These are phyloP conservation scores for Nannizzia gypsea DNA, from an alignment of 2,329 filamentous ascomycete species.

Conservation along the genomic window DNA sequence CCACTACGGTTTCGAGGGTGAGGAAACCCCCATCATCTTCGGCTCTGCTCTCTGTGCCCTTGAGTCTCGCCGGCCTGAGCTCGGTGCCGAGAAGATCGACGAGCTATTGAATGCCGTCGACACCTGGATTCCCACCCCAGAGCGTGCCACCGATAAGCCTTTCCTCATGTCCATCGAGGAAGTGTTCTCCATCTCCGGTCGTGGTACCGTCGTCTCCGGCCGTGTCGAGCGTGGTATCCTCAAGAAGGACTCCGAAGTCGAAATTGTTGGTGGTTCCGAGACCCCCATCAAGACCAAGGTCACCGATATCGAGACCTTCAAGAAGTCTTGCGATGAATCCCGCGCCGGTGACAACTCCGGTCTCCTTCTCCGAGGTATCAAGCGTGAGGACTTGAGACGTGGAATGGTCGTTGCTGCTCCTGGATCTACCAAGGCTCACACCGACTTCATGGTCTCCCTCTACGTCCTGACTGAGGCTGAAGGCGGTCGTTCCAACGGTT, in stretches of 20 bases:
- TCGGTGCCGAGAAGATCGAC: conserved; percentile 78
- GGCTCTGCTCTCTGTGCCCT: conserved; percentile 92
- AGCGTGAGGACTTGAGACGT: conserved; percentile 85
- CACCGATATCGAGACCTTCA: conserved; percentile 99
- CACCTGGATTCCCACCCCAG: conserved; percentile 87
- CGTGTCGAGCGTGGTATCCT: conserved; percentile 91
- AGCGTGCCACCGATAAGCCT: conserved; percentile 91
- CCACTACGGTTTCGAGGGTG: conserved; percentile 93
- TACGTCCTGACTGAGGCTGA: conserved; percentile 98
- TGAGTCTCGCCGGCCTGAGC: conserved; percentile 73
- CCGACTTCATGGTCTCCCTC: conserved; percentile 86
- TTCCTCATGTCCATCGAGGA: conserved; percentile 99
- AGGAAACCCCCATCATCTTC: conserved; percentile 94
- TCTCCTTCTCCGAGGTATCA: conserved; percentile 86
- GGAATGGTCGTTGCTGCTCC: conserved; percentile 90
- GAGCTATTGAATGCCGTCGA: conserved; percentile 85
- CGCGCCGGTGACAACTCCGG: conserved; percentile 96
- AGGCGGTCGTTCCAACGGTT: conserved; percentile 91
- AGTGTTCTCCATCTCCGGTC: conserved; percentile 78
- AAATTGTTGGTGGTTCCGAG: conserved; percentile 77
- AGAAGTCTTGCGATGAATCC: conserved; percentile 97
- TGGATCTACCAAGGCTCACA: conserved; percentile 72
- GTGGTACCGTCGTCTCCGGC: conserved; percentile 92
- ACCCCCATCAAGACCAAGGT: conserved; percentile 94
- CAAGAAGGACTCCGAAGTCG: conserved; percentile 89